Conservation (phyloP, 2,329 filamentous ascomycete species). For the Neocatenulostroma microsporum region DNA sequence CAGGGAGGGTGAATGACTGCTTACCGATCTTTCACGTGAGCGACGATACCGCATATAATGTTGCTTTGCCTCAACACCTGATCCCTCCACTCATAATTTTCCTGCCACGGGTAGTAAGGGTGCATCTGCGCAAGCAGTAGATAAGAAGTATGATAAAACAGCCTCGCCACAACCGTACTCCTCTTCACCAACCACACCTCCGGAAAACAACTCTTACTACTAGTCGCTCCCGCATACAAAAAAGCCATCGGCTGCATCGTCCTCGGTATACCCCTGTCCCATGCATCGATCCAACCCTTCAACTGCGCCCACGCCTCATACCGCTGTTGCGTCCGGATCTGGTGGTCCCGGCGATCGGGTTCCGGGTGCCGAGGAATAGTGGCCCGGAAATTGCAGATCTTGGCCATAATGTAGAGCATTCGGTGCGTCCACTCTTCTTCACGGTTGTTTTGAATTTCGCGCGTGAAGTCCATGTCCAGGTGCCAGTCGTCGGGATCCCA, state of each 20-base stretch:
- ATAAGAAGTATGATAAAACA: conserved; percentile 85
- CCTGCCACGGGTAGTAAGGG: conserved; percentile 53
- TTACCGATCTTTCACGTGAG: conserved; percentile 69
- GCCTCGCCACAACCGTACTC: conserved; percentile 67
- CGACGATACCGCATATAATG: conserved; percentile 81
- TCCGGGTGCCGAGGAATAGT: conserved; percentile 50
- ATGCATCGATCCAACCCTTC: conserved; percentile 74
- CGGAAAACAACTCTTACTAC: conserved; percentile 68
- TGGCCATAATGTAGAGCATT: conserved; percentile 81
- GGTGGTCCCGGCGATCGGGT: conserved; percentile 53
- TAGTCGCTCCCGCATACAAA: conserved; percentile 59
- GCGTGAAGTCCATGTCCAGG: conserved; percentile 65
- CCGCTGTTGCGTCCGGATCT: conserved; percentile 55
- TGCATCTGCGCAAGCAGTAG: conserved; percentile 73
- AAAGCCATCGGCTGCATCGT: conserved; percentile 85
- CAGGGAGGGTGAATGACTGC: conserved; percentile 12
- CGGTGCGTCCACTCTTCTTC: conserved; percentile 85
- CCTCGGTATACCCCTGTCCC: conserved; percentile 69
- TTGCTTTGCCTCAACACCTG: conserved; percentile 68
- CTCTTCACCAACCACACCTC: conserved; percentile 84
- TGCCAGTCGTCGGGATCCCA: conserved; percentile 92
- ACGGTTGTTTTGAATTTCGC: conserved; percentile 50
- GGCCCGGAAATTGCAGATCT: conserved; percentile 76
- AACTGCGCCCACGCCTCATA: conserved; percentile 70
- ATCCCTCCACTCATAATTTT: conserved; percentile 59